These are phyloP conservation scores for Ammopiptanthus mongolicus DNA, from an alignment of 306 rosid species.

Conservation along the genomic window DNA sequence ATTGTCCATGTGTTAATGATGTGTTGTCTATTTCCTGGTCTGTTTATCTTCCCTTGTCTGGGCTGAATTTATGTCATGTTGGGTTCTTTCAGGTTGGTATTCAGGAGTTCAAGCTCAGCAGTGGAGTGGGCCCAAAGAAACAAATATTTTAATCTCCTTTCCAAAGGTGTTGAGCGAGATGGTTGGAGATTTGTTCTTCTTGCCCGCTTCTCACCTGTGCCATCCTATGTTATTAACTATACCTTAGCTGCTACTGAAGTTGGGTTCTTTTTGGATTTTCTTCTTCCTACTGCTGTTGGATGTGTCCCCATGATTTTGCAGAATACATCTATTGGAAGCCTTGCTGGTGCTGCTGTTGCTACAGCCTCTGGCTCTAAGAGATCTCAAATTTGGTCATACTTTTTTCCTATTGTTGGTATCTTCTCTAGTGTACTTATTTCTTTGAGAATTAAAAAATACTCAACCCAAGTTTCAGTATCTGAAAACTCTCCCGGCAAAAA, in stretches of 20 bases:
- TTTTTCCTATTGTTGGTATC: constrained; percentile 73
- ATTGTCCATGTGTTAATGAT: not conserved
- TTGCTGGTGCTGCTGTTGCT: constrained; percentile 90
- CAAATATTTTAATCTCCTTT: constrained; percentile 66
- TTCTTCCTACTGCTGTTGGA: constrained; percentile 78
- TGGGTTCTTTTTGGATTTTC: constrained; percentile 70
- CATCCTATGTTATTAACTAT: constrained; percentile 84
- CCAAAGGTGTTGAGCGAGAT: constrained; percentile 87
- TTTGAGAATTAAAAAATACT: constrained; percentile 76
- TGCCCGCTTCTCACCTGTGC: constrained; percentile 94
- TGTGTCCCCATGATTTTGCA: constrained; percentile 95
- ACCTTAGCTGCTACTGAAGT: constrained; percentile 91
- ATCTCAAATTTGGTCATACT: constrained; percentile 66
- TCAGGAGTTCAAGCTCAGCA: constrained; percentile 75
- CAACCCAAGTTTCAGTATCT: constrained; percentile 40
- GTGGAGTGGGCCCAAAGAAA: constrained; percentile 74
- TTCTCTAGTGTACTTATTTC: constrained; percentile 76
- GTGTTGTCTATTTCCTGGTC: not conserved
- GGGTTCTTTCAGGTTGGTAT: constrained; percentile 52
- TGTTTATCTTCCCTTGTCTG: not conserved
- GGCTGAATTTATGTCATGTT: not conserved
- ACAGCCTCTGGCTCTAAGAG: constrained; percentile 59
- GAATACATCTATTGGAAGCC: constrained; percentile 90
- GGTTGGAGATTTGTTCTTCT: constrained; percentile 98
- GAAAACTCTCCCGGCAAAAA: constrained; percentile 21